phyloP scores from a whole-genome alignment of 2,329 filamentous ascomycete species.

The Botrytis porri region DNA sequence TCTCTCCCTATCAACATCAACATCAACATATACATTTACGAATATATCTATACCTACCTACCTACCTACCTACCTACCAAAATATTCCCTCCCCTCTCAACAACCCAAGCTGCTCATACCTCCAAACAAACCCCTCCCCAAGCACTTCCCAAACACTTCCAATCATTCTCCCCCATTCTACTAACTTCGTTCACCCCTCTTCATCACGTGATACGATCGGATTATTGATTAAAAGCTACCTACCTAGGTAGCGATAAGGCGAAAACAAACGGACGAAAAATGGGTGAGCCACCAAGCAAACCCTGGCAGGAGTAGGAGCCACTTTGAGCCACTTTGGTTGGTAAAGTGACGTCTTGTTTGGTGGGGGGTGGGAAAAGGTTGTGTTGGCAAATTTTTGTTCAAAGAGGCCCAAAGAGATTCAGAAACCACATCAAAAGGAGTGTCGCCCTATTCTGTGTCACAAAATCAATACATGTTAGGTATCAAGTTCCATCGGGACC shows the following conservation, averaged over 20 bases:
- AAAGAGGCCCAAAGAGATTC: neutral
- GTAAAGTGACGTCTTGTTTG: slow-evolving; percentile 4
- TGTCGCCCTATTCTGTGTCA: slow-evolving; percentile 3
- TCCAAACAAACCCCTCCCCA: neutral
- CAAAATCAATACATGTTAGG: neutral
- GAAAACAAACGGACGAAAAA: neutral
- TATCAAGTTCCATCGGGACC: neutral
- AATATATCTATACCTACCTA: neutral
- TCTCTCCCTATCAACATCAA: too few species aligned
- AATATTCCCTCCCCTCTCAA: neutral
- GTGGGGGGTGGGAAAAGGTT: neutral
- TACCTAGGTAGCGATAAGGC: neutral
- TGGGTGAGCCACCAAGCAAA: neutral
- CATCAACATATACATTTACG: too few species aligned
- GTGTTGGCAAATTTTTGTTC: neutral
- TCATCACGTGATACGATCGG: neutral
- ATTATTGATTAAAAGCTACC: neutral
- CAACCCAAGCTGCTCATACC: neutral
- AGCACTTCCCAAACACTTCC: neutral
- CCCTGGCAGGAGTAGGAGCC: neutral
- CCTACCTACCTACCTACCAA: too few species aligned
- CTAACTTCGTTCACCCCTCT: neutral
- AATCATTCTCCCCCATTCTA: slow-evolving; percentile 6
- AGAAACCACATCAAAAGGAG: neutral
- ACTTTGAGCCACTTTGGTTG: neutral